Base-by-base conservation (phyloP, 805 yeast species). In the Yarrowia osloensis region DNA sequence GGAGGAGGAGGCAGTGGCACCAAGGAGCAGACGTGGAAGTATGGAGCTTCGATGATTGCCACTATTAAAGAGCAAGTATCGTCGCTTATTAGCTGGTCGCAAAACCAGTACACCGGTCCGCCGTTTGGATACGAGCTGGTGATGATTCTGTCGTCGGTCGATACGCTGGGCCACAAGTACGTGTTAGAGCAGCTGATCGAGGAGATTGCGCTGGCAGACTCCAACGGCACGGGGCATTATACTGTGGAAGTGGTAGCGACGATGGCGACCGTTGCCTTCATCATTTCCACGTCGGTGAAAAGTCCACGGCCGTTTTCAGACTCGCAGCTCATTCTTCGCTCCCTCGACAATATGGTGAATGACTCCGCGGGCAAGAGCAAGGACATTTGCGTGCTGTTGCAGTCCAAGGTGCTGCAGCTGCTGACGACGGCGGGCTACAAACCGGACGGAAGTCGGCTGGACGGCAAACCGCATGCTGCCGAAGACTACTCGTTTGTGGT, bases 201-300 rank as follows among this genome's bases (percentile, higher is more conserved):
- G 12, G 74, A 71, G 50, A 68, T 73, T 13, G 71, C 69, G 2
- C 50, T 68, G n/a, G 68, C 74, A 1, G 71, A 72, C 13, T 39
- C 67, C 4, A 72, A 72, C 46, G 73, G 74, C 1, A 66, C 69
- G 6, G 66, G 69, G 24, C 67, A 54, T n/a, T 68, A 69, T 57
- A 67, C 70, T 3, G 33, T 72, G 62, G 74, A 72, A 24, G 71
- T 72, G n/a, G 66, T 69, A 0, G 62, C 74, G 8, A 35, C 70
- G 8, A 28, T 72, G 17, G 65, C 71, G 1, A 46, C 72, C 1
- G 69, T 57, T 24, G 66, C 66, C 3, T 61, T 61, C 44, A 61
- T 61, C 42, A 61, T 61, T 12, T 67, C 66, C 52, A 61, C 47
- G 7, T 46, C 66, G 5, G 42, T 61, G 15, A 61, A 61, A 42